Base-by-base conservation (phyloP, 1,139 yeast species). In the Taphrina sp. region DNA sequence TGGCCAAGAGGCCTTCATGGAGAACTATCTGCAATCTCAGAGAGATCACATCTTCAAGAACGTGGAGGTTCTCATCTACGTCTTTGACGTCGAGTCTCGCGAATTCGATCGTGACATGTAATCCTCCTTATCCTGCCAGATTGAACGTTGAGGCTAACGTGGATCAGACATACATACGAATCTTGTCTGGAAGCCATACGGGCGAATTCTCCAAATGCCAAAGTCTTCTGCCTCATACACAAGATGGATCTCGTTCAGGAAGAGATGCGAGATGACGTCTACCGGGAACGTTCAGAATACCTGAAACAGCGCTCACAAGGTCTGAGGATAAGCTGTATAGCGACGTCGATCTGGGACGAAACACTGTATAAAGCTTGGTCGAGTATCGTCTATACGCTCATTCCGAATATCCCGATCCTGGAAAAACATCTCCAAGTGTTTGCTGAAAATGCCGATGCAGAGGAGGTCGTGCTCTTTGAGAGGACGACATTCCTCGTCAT, bases 271-370 rank as follows among this genome's bases (percentile, higher is more conserved):
- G 88, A 85, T 54, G 95, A 88, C 66, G 76, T 92, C 61, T 49
- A 55, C 23, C 60, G 53, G 33, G 63, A 62, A 45, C 52, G 64
- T 3, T 56, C 57, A 24, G 58, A 56, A 28, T 60, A 60, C 24
- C 57, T 62, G 33, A 43, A 52, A 19, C 62, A 61, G 26, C 88
- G 90, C 84, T 85, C 88, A 86, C 83, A 80, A 58, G 85, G 85
- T 64, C 72, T 90, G 60, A 85, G 83, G 62, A 82, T 81, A 58
- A 85, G 87, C 16, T 84, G 97, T 5, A 90, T 89, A 67, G 92
- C 96, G 4, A 92, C 98, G 0, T 86, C 96, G 2, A 92, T 92
- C 59, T 92, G 98, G 98, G 97, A 92, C 70, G 98, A 92, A 69
- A 83, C 95, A 66, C 75, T 92, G 61, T 92, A 90, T 70, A 64